Evolutionary conservation across 2,329 filamentous ascomycete species (phyloP), one percentile per base, ranked within the genome.

Genomic region (Aspergillus sp.): DNA sequence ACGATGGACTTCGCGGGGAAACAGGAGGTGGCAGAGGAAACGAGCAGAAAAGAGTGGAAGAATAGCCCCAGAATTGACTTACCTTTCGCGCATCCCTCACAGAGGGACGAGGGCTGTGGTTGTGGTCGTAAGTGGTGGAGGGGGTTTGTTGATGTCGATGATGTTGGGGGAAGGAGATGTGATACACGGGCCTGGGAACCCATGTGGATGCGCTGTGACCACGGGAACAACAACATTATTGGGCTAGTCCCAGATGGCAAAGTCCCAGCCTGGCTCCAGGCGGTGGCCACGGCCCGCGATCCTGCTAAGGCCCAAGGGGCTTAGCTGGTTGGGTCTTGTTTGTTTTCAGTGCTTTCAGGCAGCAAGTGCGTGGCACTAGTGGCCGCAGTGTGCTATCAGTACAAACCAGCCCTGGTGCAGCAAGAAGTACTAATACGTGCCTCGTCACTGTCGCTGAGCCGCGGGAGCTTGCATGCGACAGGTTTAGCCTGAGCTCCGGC

Each of bases 71-170:
- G 52, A 51, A 37, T 57, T 53, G 49, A 66, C 64, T 64, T 65
- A 65, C 64, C 63, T 63, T 57, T 46, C 42, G 41, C 39, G 41
- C 59, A 49, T 60, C 62, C 65, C 65, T 66, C 64, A 59, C 64
- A 62, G 64, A 67, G 65, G 65, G 65, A 50, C 50, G 45, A 30
- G 50, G 46, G 49, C 37, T 17, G 22, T 51, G 39, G 33, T 37
- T 33, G 56, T 40, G 59, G 20, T 51, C 39, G 39, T 8, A 22
- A 24, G 56, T 40, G 57, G 24, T 37, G 52, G 49, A 47, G 44
- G 42, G 46, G 53, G 27, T 54, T 54, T 47, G 58, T 58, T 56
- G 59, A 59, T 57, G 34, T 45, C 41, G 45, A 40, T 53, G 46
- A 47, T 47, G 59, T 53, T 60, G 51, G 53, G 51, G 37, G 46